Evolutionary conservation across 192 early-diverging fungal genomes (phyloP).

Genomic region (Coemansia sp.): DNA sequence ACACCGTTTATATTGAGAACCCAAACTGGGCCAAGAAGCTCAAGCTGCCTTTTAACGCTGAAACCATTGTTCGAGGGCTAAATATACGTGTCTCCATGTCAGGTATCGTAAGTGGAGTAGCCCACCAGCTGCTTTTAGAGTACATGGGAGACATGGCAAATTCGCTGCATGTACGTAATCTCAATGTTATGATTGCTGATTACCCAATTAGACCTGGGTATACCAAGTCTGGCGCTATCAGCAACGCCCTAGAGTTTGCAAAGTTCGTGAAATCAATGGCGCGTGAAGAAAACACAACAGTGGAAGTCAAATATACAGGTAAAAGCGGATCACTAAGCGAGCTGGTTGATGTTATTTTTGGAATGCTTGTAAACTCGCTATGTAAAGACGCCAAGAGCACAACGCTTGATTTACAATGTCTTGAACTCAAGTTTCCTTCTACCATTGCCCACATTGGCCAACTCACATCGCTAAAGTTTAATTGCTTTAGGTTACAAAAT

Average conservation of each 20-base stretch:
- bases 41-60: not conserved
- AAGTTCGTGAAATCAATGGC: not conserved
- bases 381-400: not conserved
- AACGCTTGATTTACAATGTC: not conserved
- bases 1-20: not conserved
- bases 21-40: not conserved
- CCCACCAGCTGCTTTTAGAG: not conserved
- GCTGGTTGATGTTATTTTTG: not conserved
- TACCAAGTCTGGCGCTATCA: not conserved
- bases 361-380: not conserved
- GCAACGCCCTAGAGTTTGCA: not conserved
- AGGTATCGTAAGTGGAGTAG: not conserved
- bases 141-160: not conserved
- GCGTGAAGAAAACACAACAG: not conserved
- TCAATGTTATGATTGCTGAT: not conserved
- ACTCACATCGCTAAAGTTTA: not conserved
- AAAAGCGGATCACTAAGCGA: not conserved
- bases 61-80: not conserved
- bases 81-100: not conserved
- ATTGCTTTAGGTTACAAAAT: not conserved
- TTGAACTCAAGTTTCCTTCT: not conserved
- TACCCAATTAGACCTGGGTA: not conserved
- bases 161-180: not conserved
- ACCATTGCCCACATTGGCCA: not conserved
- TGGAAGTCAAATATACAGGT: not conserved